These are phyloP conservation scores for Erythrobasidium hasegawianum DNA, from an alignment of 1,284 basidiomycete species.

Conservation along the genomic window DNA sequence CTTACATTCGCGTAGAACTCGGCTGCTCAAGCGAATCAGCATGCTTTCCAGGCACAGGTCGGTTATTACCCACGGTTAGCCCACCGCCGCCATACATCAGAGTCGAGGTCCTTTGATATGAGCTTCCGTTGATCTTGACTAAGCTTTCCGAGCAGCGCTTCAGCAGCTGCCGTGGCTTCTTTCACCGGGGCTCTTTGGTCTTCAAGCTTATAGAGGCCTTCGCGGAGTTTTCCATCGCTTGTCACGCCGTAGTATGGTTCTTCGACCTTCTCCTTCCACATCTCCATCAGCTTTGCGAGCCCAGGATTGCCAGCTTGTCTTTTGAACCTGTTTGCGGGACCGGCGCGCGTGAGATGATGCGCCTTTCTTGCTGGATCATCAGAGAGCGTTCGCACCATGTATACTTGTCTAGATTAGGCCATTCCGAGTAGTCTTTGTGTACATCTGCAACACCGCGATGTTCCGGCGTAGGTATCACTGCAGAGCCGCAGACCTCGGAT, in stretches of 20 bases:
- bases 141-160: slow-evolving; percentile 40
- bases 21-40: slow-evolving; percentile 11
- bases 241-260: slow-evolving; percentile 29
- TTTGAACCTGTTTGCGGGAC: neutral
- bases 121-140: slow-evolving; percentile 39
- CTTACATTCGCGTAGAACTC: slow-evolving; percentile 49
- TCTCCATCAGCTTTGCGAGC: slow-evolving; percentile 10
- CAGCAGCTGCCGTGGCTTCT: slow-evolving; percentile 43
- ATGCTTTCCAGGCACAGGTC: neutral
- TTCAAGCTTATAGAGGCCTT: slow-evolving; percentile 28
- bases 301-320: slow-evolving; percentile 4
- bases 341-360: no score
- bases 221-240: slow-evolving; percentile 16
- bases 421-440: neutral
- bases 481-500: neutral
- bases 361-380: neutral
- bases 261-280: slow-evolving; percentile 24
- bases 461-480: neutral
- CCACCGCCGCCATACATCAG: slow-evolving; percentile 47
- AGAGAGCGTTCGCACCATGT: slow-evolving; percentile 1
- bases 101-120: slow-evolving; percentile 43
- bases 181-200: slow-evolving; percentile 48
- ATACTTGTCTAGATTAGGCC: slow-evolving; percentile 2
- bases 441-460: slow-evolving; percentile 1
- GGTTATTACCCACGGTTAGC: slow-evolving; percentile 42